Base-by-base conservation (phyloP, 805 yeast species). In the Cyberlindnera lachancei region DNA sequence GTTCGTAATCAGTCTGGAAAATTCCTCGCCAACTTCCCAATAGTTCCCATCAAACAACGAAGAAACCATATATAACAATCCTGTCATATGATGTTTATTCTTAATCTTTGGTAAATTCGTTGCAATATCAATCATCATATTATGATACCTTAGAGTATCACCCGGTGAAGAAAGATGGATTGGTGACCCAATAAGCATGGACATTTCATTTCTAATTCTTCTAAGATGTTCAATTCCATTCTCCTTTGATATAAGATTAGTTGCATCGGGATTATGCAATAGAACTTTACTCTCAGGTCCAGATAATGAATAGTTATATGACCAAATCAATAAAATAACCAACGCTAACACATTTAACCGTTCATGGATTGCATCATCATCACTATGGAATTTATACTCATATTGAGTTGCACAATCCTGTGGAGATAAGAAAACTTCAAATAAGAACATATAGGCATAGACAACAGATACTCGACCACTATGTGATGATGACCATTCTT, bases 371-470 rank as follows among this genome's bases (percentile, higher is more conserved):
- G 73, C 67, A 45, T 76, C 81, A 4, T 63, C 50, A 37, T 70
- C 70, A 0, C 75, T 69, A 29, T 68, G 63, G 50, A 73, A 74
- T 30, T 63, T 41, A 29, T 48, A 67, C 23, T 61, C 60, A 27
- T 58, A 58, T 25, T 67, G 70, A 25, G 55, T 22, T 16, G 44
- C 39, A 11, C 61, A 52, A 40, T 68, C 75, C 42, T 64, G 67
- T n/a, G 74, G 77, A 9, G 65, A 60, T 27, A 79, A 49, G 39
- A 74, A 69, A 70, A 73, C 71, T 46, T 79, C 85, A 57, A 71
- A 73, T 18, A 80, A 46, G 35, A 76, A 63, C 41, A 75, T 58
- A 39, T 74, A 74, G 15, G 82, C 77, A 48, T 80, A 82, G 24
- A 78, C 60, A 7, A 72, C 70, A 17, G 76, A 62, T 9, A 72